Percentiles rank a stretch among this genome's conserved stretches.
phyloP scores from a whole-genome alignment of 768 basidiomycete genomes.

The Mycena filopes region DNA sequence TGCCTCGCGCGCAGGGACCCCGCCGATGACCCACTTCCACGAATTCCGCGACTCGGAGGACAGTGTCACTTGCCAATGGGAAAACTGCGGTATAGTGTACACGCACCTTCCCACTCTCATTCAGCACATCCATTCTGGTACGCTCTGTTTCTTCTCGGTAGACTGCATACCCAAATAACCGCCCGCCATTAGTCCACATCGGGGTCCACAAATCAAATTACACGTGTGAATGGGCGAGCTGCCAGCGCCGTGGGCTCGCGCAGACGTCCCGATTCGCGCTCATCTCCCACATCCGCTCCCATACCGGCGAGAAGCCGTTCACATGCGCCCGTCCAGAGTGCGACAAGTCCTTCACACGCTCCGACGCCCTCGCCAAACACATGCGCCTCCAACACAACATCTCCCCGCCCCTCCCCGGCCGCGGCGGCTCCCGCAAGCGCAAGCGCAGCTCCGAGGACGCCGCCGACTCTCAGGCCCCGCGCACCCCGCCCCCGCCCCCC shows the following conservation, averaged over 20 bases:
- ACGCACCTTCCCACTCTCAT: slow-evolving; percentile 80
- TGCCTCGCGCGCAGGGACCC: slow-evolving; percentile 12
- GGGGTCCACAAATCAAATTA: slow-evolving; percentile 87
- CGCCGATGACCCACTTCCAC: slow-evolving; percentile 29
- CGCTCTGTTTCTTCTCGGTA: slow-evolving; percentile 37
- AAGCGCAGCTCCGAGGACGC: slow-evolving; percentile 65
- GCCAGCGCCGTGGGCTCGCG: slow-evolving; percentile 79
- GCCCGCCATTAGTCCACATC: slow-evolving; percentile 70
- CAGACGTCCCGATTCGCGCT: slow-evolving; percentile 93
- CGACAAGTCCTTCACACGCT: slow-evolving; percentile 94
- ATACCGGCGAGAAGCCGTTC: slow-evolving; percentile 96
- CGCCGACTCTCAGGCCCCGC: slow-evolving; percentile 29
- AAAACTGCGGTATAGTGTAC: slow-evolving; percentile 78
- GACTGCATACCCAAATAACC: slow-evolving; percentile 7
- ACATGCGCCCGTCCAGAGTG: slow-evolving; percentile 88
- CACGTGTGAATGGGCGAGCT: slow-evolving; percentile 92
- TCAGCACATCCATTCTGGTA: slow-evolving; percentile 85
- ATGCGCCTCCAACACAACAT: slow-evolving; percentile 91
- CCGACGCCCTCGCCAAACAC: slow-evolving; percentile 93
- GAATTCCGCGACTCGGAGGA: slow-evolving; percentile 53
- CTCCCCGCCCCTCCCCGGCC: slow-evolving; percentile 75
- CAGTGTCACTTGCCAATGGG: slow-evolving; percentile 86
- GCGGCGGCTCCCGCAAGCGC: slow-evolving; percentile 69
- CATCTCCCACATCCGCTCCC: slow-evolving; percentile 89
- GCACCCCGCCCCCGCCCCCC: slow-evolving; percentile 38